Evolutionary conservation across 768 basidiomycete species (phyloP).

Genomic region (Kwoniella sp.): DNA sequence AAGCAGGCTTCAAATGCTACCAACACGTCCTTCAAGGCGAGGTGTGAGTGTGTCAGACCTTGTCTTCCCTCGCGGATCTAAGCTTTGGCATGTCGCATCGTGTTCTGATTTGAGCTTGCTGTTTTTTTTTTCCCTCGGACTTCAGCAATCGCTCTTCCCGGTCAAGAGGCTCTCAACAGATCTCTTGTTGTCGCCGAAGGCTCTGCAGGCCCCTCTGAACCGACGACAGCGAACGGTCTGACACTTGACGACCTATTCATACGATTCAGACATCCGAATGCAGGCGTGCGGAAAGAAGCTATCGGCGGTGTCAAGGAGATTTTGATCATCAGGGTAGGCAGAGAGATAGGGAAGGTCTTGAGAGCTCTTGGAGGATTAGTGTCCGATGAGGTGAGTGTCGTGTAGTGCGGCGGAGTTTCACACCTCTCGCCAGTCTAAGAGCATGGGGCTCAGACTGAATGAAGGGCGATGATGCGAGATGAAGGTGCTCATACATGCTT

Average conservation of each 20-base stretch:
- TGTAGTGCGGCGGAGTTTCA: background rate
- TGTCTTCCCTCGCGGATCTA: background rate
- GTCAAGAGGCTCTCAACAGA: constrained; percentile 63
- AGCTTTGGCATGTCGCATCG: background rate
- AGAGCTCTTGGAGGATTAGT: constrained; percentile 63
- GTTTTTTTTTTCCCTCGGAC: background rate
- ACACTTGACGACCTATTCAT: constrained; percentile 74
- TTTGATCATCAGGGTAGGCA: constrained; percentile 23
- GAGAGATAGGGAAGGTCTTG: constrained; percentile 50
- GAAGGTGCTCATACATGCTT: background rate
- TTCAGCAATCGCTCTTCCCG: constrained; percentile 83
- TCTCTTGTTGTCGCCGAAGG: constrained; percentile 59
- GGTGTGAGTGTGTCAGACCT: constrained; percentile 65
- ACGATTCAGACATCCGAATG: constrained; percentile 81
- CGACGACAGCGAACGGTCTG: constrained; percentile 75
- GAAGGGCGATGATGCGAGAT: background rate
- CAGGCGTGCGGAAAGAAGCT: constrained; percentile 72
- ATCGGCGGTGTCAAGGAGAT: constrained; percentile 50
- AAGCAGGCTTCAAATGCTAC: constrained; percentile 77
- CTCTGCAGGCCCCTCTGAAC: constrained; percentile 56
- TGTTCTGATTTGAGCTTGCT: background rate
- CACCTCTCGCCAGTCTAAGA: constrained; percentile 2
- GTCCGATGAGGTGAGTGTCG: constrained; percentile 71
- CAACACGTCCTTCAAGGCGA: constrained; percentile 93
- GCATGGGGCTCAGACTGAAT: no score